Evolutionary conservation across 805 yeast species (phyloP), one percentile per base, ranked within the genome.

Genomic region (Saturnispora sekii): DNA sequence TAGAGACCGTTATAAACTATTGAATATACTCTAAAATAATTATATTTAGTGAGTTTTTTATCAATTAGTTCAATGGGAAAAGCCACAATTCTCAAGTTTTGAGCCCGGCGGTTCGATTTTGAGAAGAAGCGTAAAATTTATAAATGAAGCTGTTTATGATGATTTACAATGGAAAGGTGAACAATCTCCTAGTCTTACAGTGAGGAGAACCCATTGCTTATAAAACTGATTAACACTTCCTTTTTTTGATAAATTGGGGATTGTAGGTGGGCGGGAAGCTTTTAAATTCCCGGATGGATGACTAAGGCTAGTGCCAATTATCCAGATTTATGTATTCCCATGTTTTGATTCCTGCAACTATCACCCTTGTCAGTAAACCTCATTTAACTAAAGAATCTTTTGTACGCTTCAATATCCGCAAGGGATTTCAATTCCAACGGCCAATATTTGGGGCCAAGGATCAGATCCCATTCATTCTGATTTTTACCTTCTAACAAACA

Each of bases 401-500:
- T 48, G 38, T 60, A 61, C 1, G 52, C 45, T 4, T 46, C 57
- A 6, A 60, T 43, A 4, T 59, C 63, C 7, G 44, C n/a, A 9
- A 63, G 14, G 11, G 53, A 58, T 11, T 39, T 29, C 2, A 61
- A 16, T 29, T 62, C 66, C 16, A 49, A 46, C 1, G 54, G 58
- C 65, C 65, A 62, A 35, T 52, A 54, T 3, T 35, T 38, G 10
- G 45, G 34, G 7, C 65, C 64, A 1, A 62, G 47, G 28, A 58
- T 54, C 21, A 45, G 43, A 34, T 57, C 48, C 35, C 63, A 48
- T 14, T 60, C 60, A 14, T 53, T 54, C 15, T 28, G 38, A 2
- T 54, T 28, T 37, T 70, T 73, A 8, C 62, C 62, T 42, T 73
- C 79, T 4, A 74, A 46, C 1, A 74, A 17, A 53, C 76, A 69